phyloP scores from a whole-genome alignment of 2,329 filamentous ascomycete genomes.

The Colletotrichum graminicola region DNA sequence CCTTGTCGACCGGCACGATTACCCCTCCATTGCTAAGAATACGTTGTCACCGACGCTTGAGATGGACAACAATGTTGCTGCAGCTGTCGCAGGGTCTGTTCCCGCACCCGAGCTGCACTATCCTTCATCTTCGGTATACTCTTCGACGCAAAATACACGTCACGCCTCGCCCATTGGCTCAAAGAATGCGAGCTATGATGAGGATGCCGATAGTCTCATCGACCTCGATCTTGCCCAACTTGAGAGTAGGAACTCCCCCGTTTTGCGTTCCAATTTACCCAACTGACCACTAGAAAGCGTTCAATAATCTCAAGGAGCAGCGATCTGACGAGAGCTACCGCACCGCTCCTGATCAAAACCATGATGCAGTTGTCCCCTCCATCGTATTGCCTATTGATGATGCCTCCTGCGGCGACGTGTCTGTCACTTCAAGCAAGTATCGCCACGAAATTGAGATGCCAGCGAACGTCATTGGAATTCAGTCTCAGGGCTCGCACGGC shows the following conservation, averaged over 20 bases:
- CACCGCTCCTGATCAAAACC: slow-evolving; percentile 44
- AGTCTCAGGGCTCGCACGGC: slow-evolving; percentile 48
- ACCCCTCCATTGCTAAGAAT: neutral
- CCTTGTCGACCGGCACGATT: neutral
- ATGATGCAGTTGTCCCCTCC: neutral
- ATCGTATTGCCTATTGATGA: neutral
- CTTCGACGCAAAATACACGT: slow-evolving; percentile 31
- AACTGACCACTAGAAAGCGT: slow-evolving; percentile 6
- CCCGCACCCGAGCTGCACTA: neutral
- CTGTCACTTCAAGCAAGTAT: slow-evolving; percentile 54
- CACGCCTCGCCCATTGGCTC: slow-evolving; percentile 10
- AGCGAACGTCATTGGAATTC: slow-evolving; percentile 50
- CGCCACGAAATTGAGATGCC: slow-evolving; percentile 55
- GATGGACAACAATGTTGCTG: neutral
- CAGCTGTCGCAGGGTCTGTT: neutral
- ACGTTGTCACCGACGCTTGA: neutral
- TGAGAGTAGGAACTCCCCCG: slow-evolving; percentile 46
- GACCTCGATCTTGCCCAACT: slow-evolving; percentile 53
- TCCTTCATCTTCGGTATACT: slow-evolving; percentile 37
- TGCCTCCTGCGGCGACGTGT: slow-evolving; percentile 44
- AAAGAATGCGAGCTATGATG: slow-evolving; percentile 9
- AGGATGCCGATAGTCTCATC: slow-evolving; percentile 44
- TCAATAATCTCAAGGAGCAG: slow-evolving; percentile 7
- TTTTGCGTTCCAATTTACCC: neutral
- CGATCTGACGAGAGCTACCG: slow-evolving; percentile 46